Percentiles rank a stretch among this genome's conserved stretches.
Evolutionary conservation across 2,329 filamentous ascomycete genomes (phyloP).

Genomic region (Pseudocercospora eumusae): DNA sequence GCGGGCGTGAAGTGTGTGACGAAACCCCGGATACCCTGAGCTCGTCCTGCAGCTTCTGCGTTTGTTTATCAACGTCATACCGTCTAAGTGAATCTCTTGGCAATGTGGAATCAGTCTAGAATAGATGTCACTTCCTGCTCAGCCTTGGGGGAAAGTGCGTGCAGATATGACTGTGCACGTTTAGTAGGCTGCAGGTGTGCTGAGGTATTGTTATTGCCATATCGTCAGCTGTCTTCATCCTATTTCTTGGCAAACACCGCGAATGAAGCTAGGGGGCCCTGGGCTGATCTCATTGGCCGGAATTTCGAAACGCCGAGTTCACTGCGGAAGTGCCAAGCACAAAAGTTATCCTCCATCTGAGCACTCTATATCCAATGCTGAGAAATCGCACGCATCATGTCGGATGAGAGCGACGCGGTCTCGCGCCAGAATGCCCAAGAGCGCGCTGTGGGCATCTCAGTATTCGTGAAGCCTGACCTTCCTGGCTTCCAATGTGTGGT

Average conservation of each 20-base stretch:
- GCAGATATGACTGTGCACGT: too few species aligned
- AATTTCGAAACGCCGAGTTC: background rate
- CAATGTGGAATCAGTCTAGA: too few species aligned
- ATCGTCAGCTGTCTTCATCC: too few species aligned
- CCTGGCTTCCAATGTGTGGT: conserved; percentile 64
- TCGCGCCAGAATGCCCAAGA: conserved; percentile 41
- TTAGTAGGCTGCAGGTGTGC: too few species aligned
- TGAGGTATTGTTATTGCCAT: too few species aligned
- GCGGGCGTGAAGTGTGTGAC: too few species aligned
- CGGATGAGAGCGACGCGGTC: background rate
- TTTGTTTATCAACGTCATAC: background rate
- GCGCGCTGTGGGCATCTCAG: conserved; percentile 59
- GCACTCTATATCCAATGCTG: background rate
- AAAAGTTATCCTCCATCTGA: background rate
- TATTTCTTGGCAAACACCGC: too few species aligned
- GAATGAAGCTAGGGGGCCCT: too few species aligned
- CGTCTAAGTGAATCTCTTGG: background rate
- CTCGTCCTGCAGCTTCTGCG: background rate
- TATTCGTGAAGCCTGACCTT: conserved; percentile 60
- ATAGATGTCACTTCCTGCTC: background rate
- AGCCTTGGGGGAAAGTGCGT: too few species aligned
- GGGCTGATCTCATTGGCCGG: background rate
- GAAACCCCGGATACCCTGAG: too few species aligned
- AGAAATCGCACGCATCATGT: background rate
- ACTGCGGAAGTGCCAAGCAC: background rate